Percentiles rank a stretch among this genome's conserved stretches.
Evolutionary conservation across 345 rosid genomes (phyloP).

Genomic region (Populus davidiana): DNA sequence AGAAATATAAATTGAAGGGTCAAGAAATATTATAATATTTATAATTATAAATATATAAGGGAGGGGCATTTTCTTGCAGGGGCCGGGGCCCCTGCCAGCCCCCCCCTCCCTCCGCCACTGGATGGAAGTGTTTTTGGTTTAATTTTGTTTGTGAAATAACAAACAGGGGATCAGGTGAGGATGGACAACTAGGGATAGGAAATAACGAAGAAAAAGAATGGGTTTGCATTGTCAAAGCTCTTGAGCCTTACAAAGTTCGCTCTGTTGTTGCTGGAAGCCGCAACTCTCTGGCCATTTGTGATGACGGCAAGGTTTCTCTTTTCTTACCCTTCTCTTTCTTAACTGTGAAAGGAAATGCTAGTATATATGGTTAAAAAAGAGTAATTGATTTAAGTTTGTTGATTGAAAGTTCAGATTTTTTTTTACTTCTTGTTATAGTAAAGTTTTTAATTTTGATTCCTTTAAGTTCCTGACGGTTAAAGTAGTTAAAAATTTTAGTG

Average conservation of each 20-base stretch:
- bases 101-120: no score
- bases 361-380: not conserved
- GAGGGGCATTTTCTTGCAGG: no score
- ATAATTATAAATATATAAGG: no score
- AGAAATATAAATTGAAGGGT: no score
- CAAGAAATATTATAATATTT: no score
- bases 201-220: conserved; percentile 71
- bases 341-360: not conserved
- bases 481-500: not conserved
- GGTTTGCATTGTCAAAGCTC: conserved; percentile 70
- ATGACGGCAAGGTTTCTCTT: conserved; percentile 73
- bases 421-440: not conserved
- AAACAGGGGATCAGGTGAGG: conserved; percentile 95
- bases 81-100: no score
- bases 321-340: conserved; percentile 1
- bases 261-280: conserved; percentile 97
- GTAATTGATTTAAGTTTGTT: not conserved
- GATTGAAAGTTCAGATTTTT: not conserved
- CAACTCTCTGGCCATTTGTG: conserved; percentile 96
- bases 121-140: not conserved
- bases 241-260: conserved; percentile 58
- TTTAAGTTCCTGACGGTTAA: not conserved
- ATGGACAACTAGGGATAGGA: conserved; percentile 93
- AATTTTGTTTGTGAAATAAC: not conserved
- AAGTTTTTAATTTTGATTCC: not conserved